Evolutionary conservation across 495 filamentous ascomycete species (phyloP).

Genomic region (Daldinia decipiens): DNA sequence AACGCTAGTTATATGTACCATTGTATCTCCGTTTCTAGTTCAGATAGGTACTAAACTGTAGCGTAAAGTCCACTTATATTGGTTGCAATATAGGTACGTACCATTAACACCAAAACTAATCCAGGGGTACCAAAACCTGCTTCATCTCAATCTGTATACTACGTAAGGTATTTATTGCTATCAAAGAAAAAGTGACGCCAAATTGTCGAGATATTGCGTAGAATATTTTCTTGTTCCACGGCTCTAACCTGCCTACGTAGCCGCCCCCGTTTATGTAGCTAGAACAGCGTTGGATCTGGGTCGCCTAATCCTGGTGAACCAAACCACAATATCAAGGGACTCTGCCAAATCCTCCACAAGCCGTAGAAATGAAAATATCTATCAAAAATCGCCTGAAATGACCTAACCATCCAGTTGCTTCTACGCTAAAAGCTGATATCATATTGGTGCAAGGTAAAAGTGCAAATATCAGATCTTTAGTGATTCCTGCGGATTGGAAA

Average conservation of each 20-base stretch:
- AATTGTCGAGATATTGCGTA: slow-evolving; percentile 19
- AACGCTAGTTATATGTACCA: background rate
- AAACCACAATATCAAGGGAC: slow-evolving; percentile 17
- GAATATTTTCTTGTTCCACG: background rate
- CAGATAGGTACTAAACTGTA: background rate
- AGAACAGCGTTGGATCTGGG: slow-evolving; percentile 16
- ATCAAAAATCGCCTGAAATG: background rate
- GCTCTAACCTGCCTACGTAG: background rate
- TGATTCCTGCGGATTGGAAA: background rate
- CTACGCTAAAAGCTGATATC: background rate
- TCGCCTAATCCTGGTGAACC: slow-evolving; percentile 27
- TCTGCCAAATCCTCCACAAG: slow-evolving; percentile 31
- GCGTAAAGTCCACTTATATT: background rate
- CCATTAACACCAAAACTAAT: background rate
- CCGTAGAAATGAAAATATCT: slow-evolving; percentile 4
- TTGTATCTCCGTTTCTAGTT: background rate
- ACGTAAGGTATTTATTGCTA: background rate
- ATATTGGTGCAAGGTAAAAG: background rate
- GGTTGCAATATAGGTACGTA: background rate
- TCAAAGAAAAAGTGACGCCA: slow-evolving; percentile 12
- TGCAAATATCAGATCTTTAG: background rate
- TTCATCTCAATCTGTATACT: background rate
- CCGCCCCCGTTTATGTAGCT: slow-evolving; percentile 1
- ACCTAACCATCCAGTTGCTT: background rate
- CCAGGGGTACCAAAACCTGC: background rate